Percentiles rank a stretch among this genome's conserved stretches.
These are phyloP conservation scores for Tieghemiomyces parasiticus DNA, from an alignment of 192 early-diverging fungal genomes.

Conservation along the genomic window DNA sequence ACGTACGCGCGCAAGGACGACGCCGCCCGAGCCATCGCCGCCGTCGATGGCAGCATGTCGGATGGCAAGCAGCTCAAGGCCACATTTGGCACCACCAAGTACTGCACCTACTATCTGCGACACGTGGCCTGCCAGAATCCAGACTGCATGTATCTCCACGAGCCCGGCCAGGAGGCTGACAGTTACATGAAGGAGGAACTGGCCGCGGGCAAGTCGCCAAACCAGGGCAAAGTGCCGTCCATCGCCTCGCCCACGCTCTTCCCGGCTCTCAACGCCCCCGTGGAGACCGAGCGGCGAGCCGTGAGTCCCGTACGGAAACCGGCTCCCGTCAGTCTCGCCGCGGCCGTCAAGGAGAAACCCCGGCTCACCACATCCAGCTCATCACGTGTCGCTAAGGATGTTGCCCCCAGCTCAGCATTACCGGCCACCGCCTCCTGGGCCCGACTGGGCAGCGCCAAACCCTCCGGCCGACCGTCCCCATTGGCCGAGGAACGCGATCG, in stretches of 20 bases:
- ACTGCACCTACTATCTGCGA: constrained; percentile 91
- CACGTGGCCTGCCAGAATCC: constrained; percentile 85
- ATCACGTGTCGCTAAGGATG: constrained; percentile 1
- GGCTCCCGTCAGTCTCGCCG: background rate
- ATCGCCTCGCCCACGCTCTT: constrained; percentile 13
- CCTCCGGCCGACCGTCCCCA: background rate
- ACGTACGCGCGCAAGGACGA: constrained; percentile 87
- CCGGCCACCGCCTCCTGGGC: constrained; percentile 32
- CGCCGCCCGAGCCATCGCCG: constrained; percentile 81
- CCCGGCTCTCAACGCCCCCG: background rate
- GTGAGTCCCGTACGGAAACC: constrained; percentile 15
- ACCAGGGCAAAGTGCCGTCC: constrained; percentile 7
- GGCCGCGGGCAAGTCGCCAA: constrained; percentile 20
- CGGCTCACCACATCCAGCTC: background rate
- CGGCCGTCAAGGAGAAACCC: background rate
- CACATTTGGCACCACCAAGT: constrained; percentile 95
- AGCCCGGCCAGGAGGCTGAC: constrained; percentile 83
- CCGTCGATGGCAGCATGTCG: constrained; percentile 76
- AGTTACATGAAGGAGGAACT: constrained; percentile 85
- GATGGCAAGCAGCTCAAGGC: constrained; percentile 84
- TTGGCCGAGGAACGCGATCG: constrained; percentile 3
- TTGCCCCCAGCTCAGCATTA: constrained; percentile 19
- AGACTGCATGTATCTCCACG: constrained; percentile 91
- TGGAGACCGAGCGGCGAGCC: constrained; percentile 13
- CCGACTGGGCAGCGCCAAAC: constrained; percentile 5